A percentile compares a stretch with the other conserved stretches of the same genome.
These are phyloP conservation scores for Cardiospermum halicacabum DNA, from an alignment of 345 rosid species.

Conservation along the genomic window DNA sequence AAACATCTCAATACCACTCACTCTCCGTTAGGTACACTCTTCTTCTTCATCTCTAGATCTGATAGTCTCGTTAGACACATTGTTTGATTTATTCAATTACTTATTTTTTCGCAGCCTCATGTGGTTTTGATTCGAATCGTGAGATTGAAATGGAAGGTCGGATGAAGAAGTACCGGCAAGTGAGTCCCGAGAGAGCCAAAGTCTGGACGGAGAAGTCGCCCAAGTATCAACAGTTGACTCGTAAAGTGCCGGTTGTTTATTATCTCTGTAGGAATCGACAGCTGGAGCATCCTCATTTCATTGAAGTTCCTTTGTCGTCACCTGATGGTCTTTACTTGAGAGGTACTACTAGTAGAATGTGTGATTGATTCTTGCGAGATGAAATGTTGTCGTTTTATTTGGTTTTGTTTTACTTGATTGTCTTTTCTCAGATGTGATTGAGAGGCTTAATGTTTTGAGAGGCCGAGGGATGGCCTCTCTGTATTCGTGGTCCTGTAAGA, in stretches of 20 bases:
- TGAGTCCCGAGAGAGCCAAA: constrained; percentile 93
- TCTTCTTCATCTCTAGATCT: background rate
- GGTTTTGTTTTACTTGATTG: background rate
- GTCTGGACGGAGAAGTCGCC: constrained; percentile 97
- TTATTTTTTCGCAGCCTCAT: too few species aligned
- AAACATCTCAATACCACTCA: background rate
- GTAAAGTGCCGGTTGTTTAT: constrained; percentile 83
- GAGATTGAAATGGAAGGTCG: constrained; percentile 51
- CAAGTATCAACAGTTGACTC: constrained; percentile 65
- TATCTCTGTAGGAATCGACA: constrained; percentile 85
- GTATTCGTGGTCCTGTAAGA: constrained; percentile 94
- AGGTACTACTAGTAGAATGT: too few species aligned
- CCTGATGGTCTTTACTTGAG: constrained; percentile 70
- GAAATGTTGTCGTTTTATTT: background rate
- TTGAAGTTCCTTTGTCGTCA: constrained; percentile 75
- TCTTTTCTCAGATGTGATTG: constrained; percentile 58
- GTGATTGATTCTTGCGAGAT: background rate
- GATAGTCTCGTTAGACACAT: too few species aligned
- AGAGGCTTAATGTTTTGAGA: constrained; percentile 81
- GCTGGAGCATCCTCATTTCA: constrained; percentile 99
- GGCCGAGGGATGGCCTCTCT: constrained; percentile 90
- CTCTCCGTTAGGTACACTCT: background rate
- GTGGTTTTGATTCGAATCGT: constrained; percentile 10
- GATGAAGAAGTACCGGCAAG: constrained; percentile 70
- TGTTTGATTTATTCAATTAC: background rate